Base-by-base conservation (phyloP, 2,329 filamentous ascomycete genomes). In the Cladophialophora carrionii region DNA sequence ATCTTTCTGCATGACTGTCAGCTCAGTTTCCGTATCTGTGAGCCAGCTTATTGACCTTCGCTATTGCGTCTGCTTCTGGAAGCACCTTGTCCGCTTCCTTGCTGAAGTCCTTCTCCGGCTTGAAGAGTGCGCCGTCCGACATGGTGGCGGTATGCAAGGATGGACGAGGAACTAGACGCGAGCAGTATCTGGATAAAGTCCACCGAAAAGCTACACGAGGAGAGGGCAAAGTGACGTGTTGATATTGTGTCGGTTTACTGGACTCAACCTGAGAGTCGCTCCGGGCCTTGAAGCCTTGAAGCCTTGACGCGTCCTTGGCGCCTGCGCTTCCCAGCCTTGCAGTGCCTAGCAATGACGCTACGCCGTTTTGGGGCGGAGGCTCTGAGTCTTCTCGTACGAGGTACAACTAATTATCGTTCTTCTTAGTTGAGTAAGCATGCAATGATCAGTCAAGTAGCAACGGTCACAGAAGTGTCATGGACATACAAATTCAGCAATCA, bases 81-180 rank as follows among this genome's bases (percentile, higher is more conserved):
- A 99, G 88, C 80, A 91, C 87, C 81, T 90, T 87, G 84, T 98
- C 93, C 75, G 91, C 92, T 81, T 98, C 93, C 82, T 96, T 96
- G 76, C 91, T 90, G 87, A 91, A 97, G 88, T 99, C 95, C 89
- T 96, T 97, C 84, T 99, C 95, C 76, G 94, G 91, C 87, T 96
- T 96, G 79, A 95, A 78, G 73, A 88, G 80, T 75, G 85, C 80
- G 79, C 87, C 87, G 80, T 92, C 90, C 75, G 92, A 90, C 92
- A 96, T 96, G 77, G 71, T 84, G 78, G 74, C 73, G 57, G 57
- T 20, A 17, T 12, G 17, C 31, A 46, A 48, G 24, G 12, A 31
- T 34, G 6, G 26, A 41, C 6, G 24, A 46, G 31, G 24, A 29
- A 58, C 17, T 58, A 29, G 48, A 34, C 7, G n/a, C 10, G 7